phyloP scores from a whole-genome alignment of 768 basidiomycete species.

The Chalciporus piperatus region DNA sequence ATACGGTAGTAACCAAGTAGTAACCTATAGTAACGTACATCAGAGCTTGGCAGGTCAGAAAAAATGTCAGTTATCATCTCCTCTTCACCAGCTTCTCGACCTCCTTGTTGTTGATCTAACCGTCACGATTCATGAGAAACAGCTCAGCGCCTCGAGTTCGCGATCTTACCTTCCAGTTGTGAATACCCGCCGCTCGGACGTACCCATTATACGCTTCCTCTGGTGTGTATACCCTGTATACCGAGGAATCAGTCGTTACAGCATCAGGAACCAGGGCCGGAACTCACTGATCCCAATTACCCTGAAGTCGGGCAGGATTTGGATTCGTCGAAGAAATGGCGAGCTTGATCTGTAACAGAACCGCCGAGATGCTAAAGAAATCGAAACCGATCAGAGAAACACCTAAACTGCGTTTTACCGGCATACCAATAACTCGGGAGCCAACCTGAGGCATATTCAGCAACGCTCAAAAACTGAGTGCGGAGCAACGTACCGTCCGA shows the following conservation, averaged over 20 bases:
- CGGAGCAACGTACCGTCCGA: slow-evolving; percentile 50
- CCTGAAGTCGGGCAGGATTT: slow-evolving; percentile 54
- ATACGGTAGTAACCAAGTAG: too few species aligned
- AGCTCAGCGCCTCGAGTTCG: neutral
- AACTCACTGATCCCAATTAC: slow-evolving; percentile 44
- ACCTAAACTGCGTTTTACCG: slow-evolving; percentile 3
- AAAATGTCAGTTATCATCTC: neutral
- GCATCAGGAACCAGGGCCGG: neutral
- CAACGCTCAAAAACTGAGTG: neutral
- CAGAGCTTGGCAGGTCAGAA: slow-evolving; percentile 1
- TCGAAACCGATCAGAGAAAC: neutral
- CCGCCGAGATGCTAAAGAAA: slow-evolving; percentile 34
- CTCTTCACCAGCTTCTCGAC: slow-evolving; percentile 18
- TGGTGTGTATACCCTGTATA: slow-evolving; percentile 41
- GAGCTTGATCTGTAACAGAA: slow-evolving; percentile 63
- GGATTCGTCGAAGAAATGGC: slow-evolving; percentile 70
- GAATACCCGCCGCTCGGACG: slow-evolving; percentile 60
- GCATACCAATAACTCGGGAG: slow-evolving; percentile 61
- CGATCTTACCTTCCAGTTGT: slow-evolving; percentile 57
- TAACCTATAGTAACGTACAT: neutral
- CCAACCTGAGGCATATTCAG: slow-evolving; percentile 51
- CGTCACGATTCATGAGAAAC: neutral
- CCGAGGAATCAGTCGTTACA: neutral
- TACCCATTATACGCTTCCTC: slow-evolving; percentile 62
- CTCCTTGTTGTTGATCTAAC: slow-evolving; percentile 24